Evolutionary conservation across 306 rosid genomes (phyloP), one percentile per base, ranked within the genome.

Genomic region (Quercus gilva): DNA sequence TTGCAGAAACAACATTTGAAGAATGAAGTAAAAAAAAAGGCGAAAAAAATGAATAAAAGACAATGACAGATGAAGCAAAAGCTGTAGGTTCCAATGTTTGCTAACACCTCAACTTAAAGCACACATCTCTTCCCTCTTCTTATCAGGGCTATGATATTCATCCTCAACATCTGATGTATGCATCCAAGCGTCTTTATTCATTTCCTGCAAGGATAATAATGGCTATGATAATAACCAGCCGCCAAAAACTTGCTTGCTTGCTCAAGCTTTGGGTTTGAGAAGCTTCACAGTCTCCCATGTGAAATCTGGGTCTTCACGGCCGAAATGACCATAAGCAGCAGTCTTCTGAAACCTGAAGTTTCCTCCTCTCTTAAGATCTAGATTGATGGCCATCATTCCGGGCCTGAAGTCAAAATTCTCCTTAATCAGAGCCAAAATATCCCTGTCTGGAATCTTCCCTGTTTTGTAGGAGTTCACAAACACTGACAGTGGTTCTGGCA

Each of bases 241-340:
- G 7, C 19, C 18, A 43, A 73, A 63, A 57, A 64, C 20, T 72
- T 74, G 67, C 29, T 3, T 55, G 76, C 26, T 79, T n/a, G 53
- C 53, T 87, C 78, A 90, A 81, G 94, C 97, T 58, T 85, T 90
- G 41, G 92, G 91, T 83, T 90, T 88, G 77, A 92, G 94, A 2
- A 80, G 75, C 89, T 92, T 92, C 57, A 87, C 91, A 0, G 87
- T 90, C 86, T 92, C 97, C 97, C 97, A 90, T 31, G 94, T 87
- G 53, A 92, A 92, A 84, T 92, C 97, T 7, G 94, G 86, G 74
- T 90, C 97, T 1, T 92, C 94, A 6, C 97, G 84, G 67, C 97
- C 94, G 21, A 92, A 92, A 83, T 92, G 97, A 5, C 97, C 94
- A 77, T 90, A 92, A 75, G 97, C 97, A 69, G 97, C 94, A 49